phyloP scores from a whole-genome alignment of 805 yeast genomes.

The Saccharomyces mikatae region DNA sequence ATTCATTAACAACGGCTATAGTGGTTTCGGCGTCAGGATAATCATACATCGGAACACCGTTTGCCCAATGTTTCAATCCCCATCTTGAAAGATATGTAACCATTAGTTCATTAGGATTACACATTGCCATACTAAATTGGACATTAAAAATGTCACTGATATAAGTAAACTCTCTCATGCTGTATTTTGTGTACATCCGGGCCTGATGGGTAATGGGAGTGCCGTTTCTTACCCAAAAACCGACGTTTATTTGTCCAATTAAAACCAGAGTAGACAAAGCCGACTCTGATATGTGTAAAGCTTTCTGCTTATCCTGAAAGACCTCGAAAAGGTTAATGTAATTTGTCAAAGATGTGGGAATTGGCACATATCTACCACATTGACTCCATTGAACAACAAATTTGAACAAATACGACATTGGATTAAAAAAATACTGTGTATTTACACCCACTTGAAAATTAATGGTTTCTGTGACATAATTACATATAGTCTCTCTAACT shows the following conservation, averaged over 20 bases:
- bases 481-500: conserved; percentile 19
- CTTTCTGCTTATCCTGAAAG: conserved; percentile 14
- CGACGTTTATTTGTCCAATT: conserved; percentile 76
- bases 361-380: conserved; percentile 26
- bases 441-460: conserved; percentile 28
- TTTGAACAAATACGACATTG: conserved; percentile 27
- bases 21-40: conserved; percentile 39
- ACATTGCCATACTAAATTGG: conserved; percentile 51
- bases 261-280: conserved; percentile 71
- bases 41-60: conserved; percentile 33
- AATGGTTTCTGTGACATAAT: conserved; percentile 16
- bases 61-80: conserved; percentile 51
- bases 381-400: conserved; percentile 28
- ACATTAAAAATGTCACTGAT: conserved; percentile 67
- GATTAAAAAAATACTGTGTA: conserved; percentile 27
- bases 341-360: conserved; percentile 11
- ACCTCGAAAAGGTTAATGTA: conserved; percentile 14
- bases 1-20: conserved; percentile 70
- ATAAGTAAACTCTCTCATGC: conserved; percentile 76
- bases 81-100: conserved; percentile 59
- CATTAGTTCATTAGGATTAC: conserved; percentile 49
- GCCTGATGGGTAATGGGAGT: conserved; percentile 69
- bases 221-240: conserved; percentile 94
- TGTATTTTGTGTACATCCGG: conserved; percentile 67
- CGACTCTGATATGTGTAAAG: conserved; percentile 41